Evolutionary conservation across 805 yeast genomes (phyloP), one percentile per base, ranked within the genome.

Genomic region (Alloascoidea africana): DNA sequence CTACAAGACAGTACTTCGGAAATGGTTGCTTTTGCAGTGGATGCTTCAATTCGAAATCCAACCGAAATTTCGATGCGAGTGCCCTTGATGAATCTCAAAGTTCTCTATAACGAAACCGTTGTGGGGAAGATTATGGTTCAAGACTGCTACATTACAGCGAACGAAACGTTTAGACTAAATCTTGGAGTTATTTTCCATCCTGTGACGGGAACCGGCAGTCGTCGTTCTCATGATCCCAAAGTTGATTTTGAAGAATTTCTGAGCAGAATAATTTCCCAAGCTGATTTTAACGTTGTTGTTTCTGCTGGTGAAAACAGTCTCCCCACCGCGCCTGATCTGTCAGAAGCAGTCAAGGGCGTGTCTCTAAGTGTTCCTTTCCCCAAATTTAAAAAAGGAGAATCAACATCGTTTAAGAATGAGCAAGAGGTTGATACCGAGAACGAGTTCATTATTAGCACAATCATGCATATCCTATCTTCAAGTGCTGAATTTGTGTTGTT

Each of bases 121-220:
- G 15, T 32, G 8, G n/a, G 5, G n/a, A 32, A 14, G 5, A n/a
- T 32, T 32, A 14, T 8, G 6, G 6, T 32, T 8, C n/a, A 8
- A 8, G 34, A 32, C n/a, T 32, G 34, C 11, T 8, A 32, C 8
- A 14, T 32, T 32, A 11, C 14, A 14, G n/a, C 8, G 11, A 16
- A 23, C 33, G 14, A n/a, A 41, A 6, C 43, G 17, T 33, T 11
- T 44, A 38, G 14, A 8, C 14, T 8, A n/a, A 0, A 5, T 17
- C n/a, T 36, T 16, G 23, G 15, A 18, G 30, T 16, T n/a, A 3
- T 36, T 30, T 19, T 17, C 4, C 11, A 16, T 36, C 4, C 16
- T 32, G 17, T 14, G 8, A 13, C 8, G 11, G n/a, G 13, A 32
- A 32, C 8, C 14, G 34, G 32, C 17, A 18, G n/a, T 6, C 32